Evolutionary conservation across 352 stramenopile genomes (phyloP), one percentile per base, ranked within the genome.

Genomic region (Phytophthora nicotianae): DNA sequence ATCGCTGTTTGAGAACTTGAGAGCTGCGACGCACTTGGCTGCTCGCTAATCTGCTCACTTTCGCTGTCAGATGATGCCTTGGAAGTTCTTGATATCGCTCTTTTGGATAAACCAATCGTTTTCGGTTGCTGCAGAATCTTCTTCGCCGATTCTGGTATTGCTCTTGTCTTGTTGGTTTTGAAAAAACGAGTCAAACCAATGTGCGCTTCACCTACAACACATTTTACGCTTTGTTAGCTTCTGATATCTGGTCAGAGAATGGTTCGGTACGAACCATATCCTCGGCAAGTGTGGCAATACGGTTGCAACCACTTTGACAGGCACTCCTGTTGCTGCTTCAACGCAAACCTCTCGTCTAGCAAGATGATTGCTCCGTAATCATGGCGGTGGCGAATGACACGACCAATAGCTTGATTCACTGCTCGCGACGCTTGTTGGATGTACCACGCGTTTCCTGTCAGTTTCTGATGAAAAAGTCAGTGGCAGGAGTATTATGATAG

Each of bases 371-470:
- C 91, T 27, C 98, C 98, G 61, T 97, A 99, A 64, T 99, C 98
- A 53, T 97, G 86, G 14, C 92, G 88, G 71, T 99, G 98, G 10
- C 98, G 96, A 84, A 99, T 99, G 5, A 99, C 97, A 62, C 98
- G 88, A 2, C 98, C 98, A 49, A 99, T 94, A 6, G 98, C 97
- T 87, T 99, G 98, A 72, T 99, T 99, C 10, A 99, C 96, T 51
- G 97, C 97, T 53, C 97, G 79, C 50, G 96, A 96, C 6, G 97
- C 97, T 89, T 99, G 96, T 54, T 99, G 97, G 33, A 95, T 95
- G 68, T 99, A 99, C 98, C 98, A 99, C 21, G 98, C 89, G 50
- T 98, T 95, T 4, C 98, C 98, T 60, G 80, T 89, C 54, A 98
- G 68, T 83, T 97, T 94, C 75, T 96, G 20, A 26, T 21, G n/a